A percentile compares a stretch with the other conserved stretches of the same genome.
Conservation (phyloP, 805 yeast species). For the Blastobotrys mokoenaii region DNA sequence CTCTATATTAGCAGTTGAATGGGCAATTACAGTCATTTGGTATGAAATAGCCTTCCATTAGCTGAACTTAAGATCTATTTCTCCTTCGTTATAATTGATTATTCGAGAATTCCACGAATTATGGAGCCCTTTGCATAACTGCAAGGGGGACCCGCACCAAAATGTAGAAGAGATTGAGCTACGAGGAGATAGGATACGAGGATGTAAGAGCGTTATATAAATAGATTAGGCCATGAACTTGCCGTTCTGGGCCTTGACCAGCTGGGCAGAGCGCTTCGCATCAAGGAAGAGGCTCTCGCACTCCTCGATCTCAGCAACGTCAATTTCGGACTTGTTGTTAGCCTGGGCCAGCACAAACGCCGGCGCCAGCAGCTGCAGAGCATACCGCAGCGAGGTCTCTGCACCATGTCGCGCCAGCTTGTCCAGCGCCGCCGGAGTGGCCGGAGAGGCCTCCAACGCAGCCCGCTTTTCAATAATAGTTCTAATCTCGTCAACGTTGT, state of each 20-base stretch:
- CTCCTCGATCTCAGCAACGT: slow-evolving; percentile 69
- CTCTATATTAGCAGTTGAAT: too few species aligned
- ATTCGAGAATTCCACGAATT: too few species aligned
- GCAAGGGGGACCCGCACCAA: too few species aligned
- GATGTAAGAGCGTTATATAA: too few species aligned
- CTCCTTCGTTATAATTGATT: too few species aligned
- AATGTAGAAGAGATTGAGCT: too few species aligned
- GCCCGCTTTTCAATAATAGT: slow-evolving; percentile 79
- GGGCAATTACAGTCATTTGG: too few species aligned
- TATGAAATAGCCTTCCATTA: too few species aligned
- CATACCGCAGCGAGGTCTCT: slow-evolving; percentile 78
- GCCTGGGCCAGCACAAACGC: slow-evolving; percentile 75
- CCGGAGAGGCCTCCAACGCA: slow-evolving; percentile 60
- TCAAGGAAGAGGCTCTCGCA: slow-evolving; percentile 78
- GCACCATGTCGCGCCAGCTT: slow-evolving; percentile 66
- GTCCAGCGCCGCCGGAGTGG: slow-evolving; percentile 63
- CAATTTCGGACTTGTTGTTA: slow-evolving; percentile 60
- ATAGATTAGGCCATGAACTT: slow-evolving; percentile 21
- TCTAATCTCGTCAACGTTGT: slow-evolving; percentile 70
- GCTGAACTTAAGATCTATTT: too few species aligned
- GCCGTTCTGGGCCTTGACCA: slow-evolving; percentile 44
- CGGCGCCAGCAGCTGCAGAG: slow-evolving; percentile 85
- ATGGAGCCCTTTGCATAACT: too few species aligned
- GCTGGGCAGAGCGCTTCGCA: slow-evolving; percentile 68
- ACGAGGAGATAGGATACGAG: too few species aligned